These are phyloP conservation scores for Medicago ruthenica DNA, from an alignment of 306 rosid species.

Conservation along the genomic window DNA sequence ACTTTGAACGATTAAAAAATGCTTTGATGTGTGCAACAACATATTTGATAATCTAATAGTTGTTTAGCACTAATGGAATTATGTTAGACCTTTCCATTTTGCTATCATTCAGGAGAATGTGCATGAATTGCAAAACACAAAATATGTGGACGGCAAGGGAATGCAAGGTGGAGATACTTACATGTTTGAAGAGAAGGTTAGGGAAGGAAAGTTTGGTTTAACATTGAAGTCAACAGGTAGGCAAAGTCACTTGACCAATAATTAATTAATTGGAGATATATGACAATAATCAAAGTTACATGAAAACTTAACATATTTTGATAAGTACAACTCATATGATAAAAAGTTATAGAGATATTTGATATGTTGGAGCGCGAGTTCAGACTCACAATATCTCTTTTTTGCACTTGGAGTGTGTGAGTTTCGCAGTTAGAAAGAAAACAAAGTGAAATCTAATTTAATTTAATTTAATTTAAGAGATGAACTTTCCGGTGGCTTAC, in stretches of 20 bases:
- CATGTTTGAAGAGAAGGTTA: background rate
- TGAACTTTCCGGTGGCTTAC: background rate
- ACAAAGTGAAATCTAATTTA: no score
- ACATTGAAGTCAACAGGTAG: slow-evolving; percentile 48
- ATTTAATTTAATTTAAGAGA: background rate
- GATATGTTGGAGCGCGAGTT: no score
- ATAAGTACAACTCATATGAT: background rate
- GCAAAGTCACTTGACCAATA: slow-evolving; percentile 49
- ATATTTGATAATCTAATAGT: slow-evolving; percentile 43
- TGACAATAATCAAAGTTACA: slow-evolving; percentile 6
- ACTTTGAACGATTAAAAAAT: slow-evolving; percentile 30
- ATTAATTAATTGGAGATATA: slow-evolving; percentile 32
- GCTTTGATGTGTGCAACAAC: slow-evolving; percentile 30
- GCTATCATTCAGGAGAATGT: slow-evolving; percentile 38
- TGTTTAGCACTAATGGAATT: slow-evolving; percentile 31
- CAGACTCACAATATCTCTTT: no score
- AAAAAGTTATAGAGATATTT: no score
- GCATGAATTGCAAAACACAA: slow-evolving; percentile 30
- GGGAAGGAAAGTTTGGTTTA: slow-evolving; percentile 18
- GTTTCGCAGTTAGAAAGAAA: no score
- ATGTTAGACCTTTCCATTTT: slow-evolving; percentile 26
- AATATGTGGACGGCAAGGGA: slow-evolving; percentile 42
- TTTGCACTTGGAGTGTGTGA: no score
- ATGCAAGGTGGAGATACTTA: slow-evolving; percentile 17
- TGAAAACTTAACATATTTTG: background rate